phyloP scores from a whole-genome alignment of 176 grass and related monocot species.

The Tillandsia leiboldiana region DNA sequence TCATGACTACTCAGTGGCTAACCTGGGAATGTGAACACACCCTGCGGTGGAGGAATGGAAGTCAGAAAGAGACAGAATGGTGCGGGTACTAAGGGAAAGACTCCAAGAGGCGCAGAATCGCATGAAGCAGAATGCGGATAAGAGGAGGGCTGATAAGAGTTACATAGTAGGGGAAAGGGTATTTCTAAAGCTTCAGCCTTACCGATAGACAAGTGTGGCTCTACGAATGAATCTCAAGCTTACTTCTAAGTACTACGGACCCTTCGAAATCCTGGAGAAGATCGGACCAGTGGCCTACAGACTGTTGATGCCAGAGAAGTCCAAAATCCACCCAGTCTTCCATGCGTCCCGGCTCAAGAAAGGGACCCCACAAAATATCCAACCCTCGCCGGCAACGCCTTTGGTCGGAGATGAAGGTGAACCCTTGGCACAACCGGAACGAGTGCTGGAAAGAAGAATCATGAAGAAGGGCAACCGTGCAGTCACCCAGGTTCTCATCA shows the following conservation, averaged over 20 bases:
- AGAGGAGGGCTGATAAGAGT: not conserved
- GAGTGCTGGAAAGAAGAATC: no score
- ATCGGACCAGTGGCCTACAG: not conserved
- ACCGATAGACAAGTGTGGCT: not conserved
- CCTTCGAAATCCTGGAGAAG: not conserved
- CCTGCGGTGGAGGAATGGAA: no score
- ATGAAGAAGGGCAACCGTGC: no score
- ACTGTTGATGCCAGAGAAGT: not conserved
- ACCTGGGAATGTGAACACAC: no score
- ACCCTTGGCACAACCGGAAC: no score
- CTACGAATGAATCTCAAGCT: not conserved
- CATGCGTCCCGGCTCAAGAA: constrained; percentile 1
- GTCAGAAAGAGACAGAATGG: no score
- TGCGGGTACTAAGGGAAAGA: not conserved
- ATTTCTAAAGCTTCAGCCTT: not conserved
- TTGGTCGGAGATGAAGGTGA: no score
- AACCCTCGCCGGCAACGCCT: no score
- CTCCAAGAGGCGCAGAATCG: not conserved
- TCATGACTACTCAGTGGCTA: not conserved
- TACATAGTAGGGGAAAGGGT: not conserved
- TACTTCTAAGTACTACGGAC: no score
- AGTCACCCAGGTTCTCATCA: no score
- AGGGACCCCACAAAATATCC: no score
- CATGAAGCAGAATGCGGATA: not conserved
- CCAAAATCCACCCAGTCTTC: not conserved